Evolutionary conservation across 306 rosid species (phyloP), one percentile per base, ranked within the genome.

Genomic region (Adenanthera pavonina): DNA sequence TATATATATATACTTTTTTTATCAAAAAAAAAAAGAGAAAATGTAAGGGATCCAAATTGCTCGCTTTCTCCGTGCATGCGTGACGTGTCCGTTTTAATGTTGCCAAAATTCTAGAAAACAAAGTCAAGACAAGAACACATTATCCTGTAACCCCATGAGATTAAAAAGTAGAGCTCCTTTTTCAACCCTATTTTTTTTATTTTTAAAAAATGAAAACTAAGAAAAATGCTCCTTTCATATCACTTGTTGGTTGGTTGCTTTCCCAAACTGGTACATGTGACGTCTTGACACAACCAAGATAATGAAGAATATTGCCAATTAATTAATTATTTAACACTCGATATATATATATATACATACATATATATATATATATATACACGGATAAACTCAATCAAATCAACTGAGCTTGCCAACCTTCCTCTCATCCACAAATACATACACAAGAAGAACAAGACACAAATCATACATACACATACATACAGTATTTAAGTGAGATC

Each of bases 401-500:
- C 60, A 67, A 19, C 36, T 78, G n/a, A 75, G 74, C 72, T n/a
- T 79, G 34, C 56, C 72, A 69, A 64, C 34, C 74, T 70, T 51
- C 54, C 52, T 3, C 40, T 47, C 61, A 10, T 11, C 60, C 35
- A 72, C 47, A 43, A 66, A 51, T 64, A 47, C 46, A 54, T 17
- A 44, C 72, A 74, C 8, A 44, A 34, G 40, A 16, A 2, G 9
- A n/a, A 40, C 0, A 34, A 52, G 4, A 20, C 34, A n/a, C 19
- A 70, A 19, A 49, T 2, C 53, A 48, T 48, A 57, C 12, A 16
- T 15, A 34, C 64, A 72, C 40, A 53, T 17, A 34, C 16, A 66
- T 38, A 2, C 60, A 77, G 70, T 49, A 77, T 62, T 83, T 76
- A 95, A 43, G 99, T 95, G 62, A 95, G 96, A 84, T 95, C 98